Conservation (phyloP, 352 stramenopile species). For the Phytophthora niederhauseri region DNA sequence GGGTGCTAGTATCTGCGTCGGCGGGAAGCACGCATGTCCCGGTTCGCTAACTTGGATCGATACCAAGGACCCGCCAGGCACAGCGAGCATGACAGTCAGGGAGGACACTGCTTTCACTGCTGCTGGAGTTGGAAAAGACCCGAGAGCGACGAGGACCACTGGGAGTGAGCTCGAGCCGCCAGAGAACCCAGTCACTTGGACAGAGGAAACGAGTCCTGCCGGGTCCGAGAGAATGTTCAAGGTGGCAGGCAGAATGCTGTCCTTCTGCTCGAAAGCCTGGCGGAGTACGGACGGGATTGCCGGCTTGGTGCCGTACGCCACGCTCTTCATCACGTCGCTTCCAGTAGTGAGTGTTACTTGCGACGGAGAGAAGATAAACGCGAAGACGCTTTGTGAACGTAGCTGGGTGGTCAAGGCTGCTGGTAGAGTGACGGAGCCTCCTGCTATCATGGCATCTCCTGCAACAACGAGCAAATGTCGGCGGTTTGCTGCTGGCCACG, state of each 20-base stretch:
- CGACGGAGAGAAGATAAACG: conserved; percentile 34
- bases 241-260: conserved; percentile 26
- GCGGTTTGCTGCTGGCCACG: conserved; percentile 39
- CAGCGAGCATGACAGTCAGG: conserved; percentile 24
- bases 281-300: conserved; percentile 36
- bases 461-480: conserved; percentile 30
- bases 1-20: conserved; percentile 10
- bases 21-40: conserved; percentile 39
- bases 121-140: conserved; percentile 20
- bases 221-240: conserved; percentile 35
- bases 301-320: conserved; percentile 22
- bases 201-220: conserved; percentile 25
- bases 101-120: conserved; percentile 15
- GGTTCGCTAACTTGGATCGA: conserved; percentile 37
- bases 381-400: conserved; percentile 35
- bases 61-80: conserved; percentile 39
- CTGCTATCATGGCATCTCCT: conserved; percentile 18
- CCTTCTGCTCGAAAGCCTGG: conserved; percentile 35
- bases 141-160: conserved; percentile 34
- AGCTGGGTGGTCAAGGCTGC: conserved; percentile 21
- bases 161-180: conserved; percentile 36
- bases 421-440: conserved; percentile 12
- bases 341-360: conserved; percentile 15
- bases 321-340: conserved; percentile 25
- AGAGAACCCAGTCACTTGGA: conserved; percentile 30